Evolutionary conservation across 176 grass and related monocot species (phyloP).

Genomic region (Musa schizocarpa): DNA sequence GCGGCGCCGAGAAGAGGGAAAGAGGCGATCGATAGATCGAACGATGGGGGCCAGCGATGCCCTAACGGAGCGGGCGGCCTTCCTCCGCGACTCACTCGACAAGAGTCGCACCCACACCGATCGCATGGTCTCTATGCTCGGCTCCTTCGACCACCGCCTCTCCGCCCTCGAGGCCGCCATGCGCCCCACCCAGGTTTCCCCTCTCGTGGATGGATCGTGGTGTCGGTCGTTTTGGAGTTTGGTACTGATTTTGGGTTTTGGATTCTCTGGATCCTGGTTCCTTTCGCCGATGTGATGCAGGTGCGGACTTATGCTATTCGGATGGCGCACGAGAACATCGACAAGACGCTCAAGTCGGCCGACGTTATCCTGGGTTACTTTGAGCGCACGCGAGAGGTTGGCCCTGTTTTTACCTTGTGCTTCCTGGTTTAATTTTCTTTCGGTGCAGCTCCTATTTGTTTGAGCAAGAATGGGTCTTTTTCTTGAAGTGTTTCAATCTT

Average conservation of each 20-base stretch:
- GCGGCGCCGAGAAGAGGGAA: too few relatives aligned
- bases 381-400: constrained; percentile 71
- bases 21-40: not conserved
- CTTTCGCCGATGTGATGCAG: constrained; percentile 18
- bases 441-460: not conserved
- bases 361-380: constrained; percentile 86
- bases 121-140: constrained; percentile 68
- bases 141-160: constrained; percentile 93
- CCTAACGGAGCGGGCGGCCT: constrained; percentile 48
- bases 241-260: not conserved
- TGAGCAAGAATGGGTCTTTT: not conserved
- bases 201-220: not conserved
- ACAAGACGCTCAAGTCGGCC: constrained; percentile 80
- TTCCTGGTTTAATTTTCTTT: not conserved
- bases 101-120: constrained; percentile 54
- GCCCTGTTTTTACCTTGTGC: not conserved
- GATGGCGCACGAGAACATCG: constrained; percentile 95
- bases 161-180: constrained; percentile 83
- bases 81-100: constrained; percentile 74
- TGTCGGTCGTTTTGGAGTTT: not conserved
- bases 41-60: constrained; percentile 19
- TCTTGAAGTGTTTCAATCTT: not conserved
- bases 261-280: not conserved
- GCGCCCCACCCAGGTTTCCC: constrained; percentile 79
- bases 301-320: constrained; percentile 64